Evolutionary conservation across 2,329 filamentous ascomycete genomes (phyloP), one percentile per base, ranked within the genome.

Genomic region (Elsinoe ampelina): DNA sequence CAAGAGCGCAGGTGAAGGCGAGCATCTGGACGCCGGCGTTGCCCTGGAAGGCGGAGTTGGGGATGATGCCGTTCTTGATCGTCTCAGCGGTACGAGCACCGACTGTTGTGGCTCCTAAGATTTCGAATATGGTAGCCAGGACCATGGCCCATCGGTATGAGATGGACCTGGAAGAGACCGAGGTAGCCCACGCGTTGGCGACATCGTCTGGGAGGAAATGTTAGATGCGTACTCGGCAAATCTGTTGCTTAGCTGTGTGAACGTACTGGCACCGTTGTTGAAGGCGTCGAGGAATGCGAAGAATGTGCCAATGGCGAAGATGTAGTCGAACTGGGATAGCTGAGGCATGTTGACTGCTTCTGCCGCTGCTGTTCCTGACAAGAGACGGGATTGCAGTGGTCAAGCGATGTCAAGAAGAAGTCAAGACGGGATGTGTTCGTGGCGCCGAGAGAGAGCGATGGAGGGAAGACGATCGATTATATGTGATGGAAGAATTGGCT

Each of bases 221-320:
- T 52, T 34, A 52, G 48, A 22, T 11, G 34, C n/a, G 12, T 19
- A 11, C 13, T 32, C 48, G 15, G 13, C 3, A 1, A 38, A 8
- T 2, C 20, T 35, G 20, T 15, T 2, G n/a, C 11, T 35, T 7
- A 3, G 3, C 3, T 19, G 11, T 19, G 11, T 20, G 32, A n/a
- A 52, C 48, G 22, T 52, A 66, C 64, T 76, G 62, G 74, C 74
- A 74, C 80, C 81, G 61, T 83, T 84, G 65, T 84, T 85, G 79
- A 80, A 85, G 55, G 81, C 81, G 67, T 85, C 82, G 39, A 85
- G 77, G 65, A 82, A 80, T 59, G 82, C 80, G 68, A 85, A 85
- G 58, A 85, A 76, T 55, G 79, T 81, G 70, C 79, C 81, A 55
- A 85, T 77, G 63, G 80, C 82, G 61, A 85, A 80, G 60, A 85